These are phyloP conservation scores for Xylaria longipes DNA, from an alignment of 495 filamentous ascomycete genomes.

Conservation along the genomic window DNA sequence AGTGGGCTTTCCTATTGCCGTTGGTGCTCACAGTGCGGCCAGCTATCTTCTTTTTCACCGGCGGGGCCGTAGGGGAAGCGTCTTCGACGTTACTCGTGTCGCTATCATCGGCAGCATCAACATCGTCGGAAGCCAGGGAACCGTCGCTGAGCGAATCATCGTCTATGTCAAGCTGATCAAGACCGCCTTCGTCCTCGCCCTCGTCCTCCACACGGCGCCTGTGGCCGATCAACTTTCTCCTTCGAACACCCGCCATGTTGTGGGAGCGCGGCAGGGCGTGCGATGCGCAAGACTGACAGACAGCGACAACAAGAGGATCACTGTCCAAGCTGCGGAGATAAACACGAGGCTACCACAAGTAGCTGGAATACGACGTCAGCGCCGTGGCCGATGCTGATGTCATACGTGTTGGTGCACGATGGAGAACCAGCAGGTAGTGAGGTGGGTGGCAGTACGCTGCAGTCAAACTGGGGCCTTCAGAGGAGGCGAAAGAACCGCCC, in stretches of 20 bases:
- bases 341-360: constrained; percentile 31
- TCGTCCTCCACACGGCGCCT: constrained; percentile 83
- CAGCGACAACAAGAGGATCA: constrained; percentile 20
- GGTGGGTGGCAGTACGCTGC: constrained; percentile 29
- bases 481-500: constrained; percentile 42
- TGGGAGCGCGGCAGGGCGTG: constrained; percentile 10
- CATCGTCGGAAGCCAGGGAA: constrained; percentile 75
- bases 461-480: constrained; percentile 35
- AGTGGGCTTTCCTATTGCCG: constrained; percentile 45
- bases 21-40: constrained; percentile 50
- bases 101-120: constrained; percentile 79
- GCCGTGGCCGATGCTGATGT: constrained; percentile 40
- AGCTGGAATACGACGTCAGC: constrained; percentile 38
- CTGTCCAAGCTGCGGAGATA: constrained; percentile 22
- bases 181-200: constrained; percentile 74
- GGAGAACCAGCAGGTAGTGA: constrained; percentile 25
- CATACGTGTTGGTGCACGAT: constrained; percentile 35
- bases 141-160: constrained; percentile 87
- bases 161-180: constrained; percentile 68
- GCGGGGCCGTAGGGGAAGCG: constrained; percentile 58
- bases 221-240: constrained; percentile 76
- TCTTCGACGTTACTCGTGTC: constrained; percentile 73
- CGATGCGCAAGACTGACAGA: constrained; percentile 24
- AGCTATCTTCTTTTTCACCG: constrained; percentile 44
- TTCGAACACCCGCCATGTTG: constrained; percentile 65